Conservation (phyloP, 805 yeast genomes). For the Jamesozyma rosinii region DNA sequence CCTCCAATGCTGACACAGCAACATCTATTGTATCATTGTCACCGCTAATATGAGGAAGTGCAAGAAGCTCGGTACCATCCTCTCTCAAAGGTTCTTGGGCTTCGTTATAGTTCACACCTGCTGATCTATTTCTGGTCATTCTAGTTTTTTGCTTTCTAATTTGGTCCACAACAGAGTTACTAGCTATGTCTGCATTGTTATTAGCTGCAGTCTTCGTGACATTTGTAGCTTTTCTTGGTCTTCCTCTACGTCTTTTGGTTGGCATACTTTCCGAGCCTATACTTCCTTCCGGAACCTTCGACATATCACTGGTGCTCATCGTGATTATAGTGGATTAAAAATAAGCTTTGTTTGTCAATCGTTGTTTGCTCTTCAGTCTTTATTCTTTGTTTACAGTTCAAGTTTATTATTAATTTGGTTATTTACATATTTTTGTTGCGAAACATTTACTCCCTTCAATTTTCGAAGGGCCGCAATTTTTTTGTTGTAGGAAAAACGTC, state of each 20-base stretch:
- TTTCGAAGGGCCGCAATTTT: conserved; percentile 5
- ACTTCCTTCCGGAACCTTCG: background rate
- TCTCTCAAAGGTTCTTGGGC: background rate
- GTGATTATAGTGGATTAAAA: background rate
- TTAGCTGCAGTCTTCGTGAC: background rate
- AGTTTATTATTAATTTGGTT: too few relatives aligned
- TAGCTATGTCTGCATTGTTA: background rate
- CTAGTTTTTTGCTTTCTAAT: too few relatives aligned
- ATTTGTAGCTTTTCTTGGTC: conserved; percentile 10
- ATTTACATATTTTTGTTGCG: background rate
- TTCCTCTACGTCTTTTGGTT: conserved; percentile 3
- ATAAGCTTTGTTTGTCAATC: background rate
- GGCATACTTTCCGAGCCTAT: background rate
- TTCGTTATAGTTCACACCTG: too few relatives aligned
- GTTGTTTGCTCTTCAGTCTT: background rate
- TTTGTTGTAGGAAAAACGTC: too few relatives aligned
- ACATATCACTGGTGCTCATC: background rate
- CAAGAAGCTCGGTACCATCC: background rate
- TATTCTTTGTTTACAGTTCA: background rate
- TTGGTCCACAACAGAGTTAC: too few relatives aligned
- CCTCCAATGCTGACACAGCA: conserved; percentile 2
- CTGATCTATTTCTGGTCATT: too few relatives aligned
- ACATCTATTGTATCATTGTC: conserved; percentile 1
- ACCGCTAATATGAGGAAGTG: background rate
- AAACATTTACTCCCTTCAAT: conserved; percentile 6